Conservation (phyloP, 257 asterid genomes). For the Handroanthus guayacan region DNA sequence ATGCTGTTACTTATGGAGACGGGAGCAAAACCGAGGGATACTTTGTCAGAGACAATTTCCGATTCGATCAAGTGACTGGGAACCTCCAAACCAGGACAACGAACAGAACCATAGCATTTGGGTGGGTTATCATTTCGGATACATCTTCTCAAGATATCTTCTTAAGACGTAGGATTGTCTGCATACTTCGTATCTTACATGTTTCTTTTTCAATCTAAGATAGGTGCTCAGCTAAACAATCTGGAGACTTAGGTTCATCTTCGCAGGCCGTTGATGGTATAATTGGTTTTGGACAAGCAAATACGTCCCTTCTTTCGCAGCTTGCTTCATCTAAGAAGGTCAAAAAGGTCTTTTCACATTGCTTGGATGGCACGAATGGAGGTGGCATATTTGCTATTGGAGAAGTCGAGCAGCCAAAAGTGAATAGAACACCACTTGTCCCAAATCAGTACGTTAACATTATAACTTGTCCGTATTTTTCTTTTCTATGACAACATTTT, state of each 20-base stretch:
- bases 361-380: constrained; percentile 62
- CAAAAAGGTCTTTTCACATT: constrained; percentile 66
- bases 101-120: constrained; percentile 63
- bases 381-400: constrained; percentile 79
- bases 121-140: constrained; percentile 47
- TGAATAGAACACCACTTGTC: constrained; percentile 51
- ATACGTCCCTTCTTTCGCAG: constrained; percentile 69
- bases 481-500: background rate
- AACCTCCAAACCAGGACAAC: constrained; percentile 47
- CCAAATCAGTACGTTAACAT: constrained; percentile 55
- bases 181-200: constrained; percentile 36
- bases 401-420: constrained; percentile 64
- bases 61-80: constrained; percentile 58
- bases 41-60: constrained; percentile 58
- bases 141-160: too few species aligned
- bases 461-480: constrained; percentile 28
- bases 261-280: constrained; percentile 71
- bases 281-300: constrained; percentile 73
- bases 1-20: constrained; percentile 61
- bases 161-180: too few species aligned
- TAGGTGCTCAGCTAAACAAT: constrained; percentile 70
- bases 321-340: constrained; percentile 59
- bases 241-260: constrained; percentile 56
- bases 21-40: constrained; percentile 68
- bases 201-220: constrained; percentile 37